phyloP scores from a whole-genome alignment of 805 yeast species.

The Yamadazyma ubonensis region DNA sequence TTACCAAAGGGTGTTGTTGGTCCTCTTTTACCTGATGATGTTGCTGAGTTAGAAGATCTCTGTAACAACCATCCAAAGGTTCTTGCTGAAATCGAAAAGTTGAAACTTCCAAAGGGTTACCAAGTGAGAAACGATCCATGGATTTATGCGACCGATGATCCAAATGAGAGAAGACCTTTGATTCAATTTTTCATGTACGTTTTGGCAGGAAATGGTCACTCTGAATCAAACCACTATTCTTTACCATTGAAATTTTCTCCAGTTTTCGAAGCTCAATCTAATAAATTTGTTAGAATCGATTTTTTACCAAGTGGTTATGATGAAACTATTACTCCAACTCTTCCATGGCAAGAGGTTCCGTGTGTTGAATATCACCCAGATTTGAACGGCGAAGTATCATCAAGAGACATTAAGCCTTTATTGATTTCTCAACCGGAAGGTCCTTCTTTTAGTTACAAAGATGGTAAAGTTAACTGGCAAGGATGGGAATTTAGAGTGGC shows the following conservation, averaged over 20 bases:
- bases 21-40: slow-evolving; percentile 68
- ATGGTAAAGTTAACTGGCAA: slow-evolving; percentile 70
- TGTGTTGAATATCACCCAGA: slow-evolving; percentile 75
- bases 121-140: slow-evolving; percentile 70
- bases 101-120: slow-evolving; percentile 58
- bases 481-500: slow-evolving; percentile 79
- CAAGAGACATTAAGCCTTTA: slow-evolving; percentile 67
- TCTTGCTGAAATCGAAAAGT: slow-evolving; percentile 62
- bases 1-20: slow-evolving; percentile 66
- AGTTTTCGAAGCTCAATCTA: slow-evolving; percentile 61
- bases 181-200: slow-evolving; percentile 76
- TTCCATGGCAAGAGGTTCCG: slow-evolving; percentile 59
- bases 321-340: slow-evolving; percentile 54
- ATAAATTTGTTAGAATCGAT: slow-evolving; percentile 67
- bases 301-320: slow-evolving; percentile 72
- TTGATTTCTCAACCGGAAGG: slow-evolving; percentile 76
- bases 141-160: slow-evolving; percentile 81
- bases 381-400: slow-evolving; percentile 49
- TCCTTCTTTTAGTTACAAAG: slow-evolving; percentile 61
- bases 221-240: slow-evolving; percentile 74
- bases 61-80: slow-evolving; percentile 56
- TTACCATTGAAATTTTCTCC: slow-evolving; percentile 73
- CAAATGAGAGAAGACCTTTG: slow-evolving; percentile 58
- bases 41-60: slow-evolving; percentile 51
- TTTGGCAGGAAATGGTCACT: slow-evolving; percentile 58